Evolutionary conservation across 2,329 filamentous ascomycete species (phyloP).

Genomic region (Colletotrichum euphorbiae): DNA sequence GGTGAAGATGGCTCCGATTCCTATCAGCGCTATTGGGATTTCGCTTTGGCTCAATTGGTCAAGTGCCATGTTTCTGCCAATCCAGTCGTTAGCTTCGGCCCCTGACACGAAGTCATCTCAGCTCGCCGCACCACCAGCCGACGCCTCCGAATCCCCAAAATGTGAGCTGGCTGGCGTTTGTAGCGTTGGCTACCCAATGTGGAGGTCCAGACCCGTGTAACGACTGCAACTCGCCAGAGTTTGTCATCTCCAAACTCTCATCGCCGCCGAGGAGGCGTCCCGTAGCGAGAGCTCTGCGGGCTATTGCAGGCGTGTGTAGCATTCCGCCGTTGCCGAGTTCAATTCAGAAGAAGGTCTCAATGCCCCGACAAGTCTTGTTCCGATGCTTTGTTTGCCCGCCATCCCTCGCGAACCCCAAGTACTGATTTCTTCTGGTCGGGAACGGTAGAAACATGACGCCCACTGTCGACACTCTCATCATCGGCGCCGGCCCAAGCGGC

Average conservation of each 20-base stretch:
- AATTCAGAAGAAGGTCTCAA: neutral
- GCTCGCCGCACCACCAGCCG: neutral
- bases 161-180: neutral
- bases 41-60: too few species aligned
- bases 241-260: slow-evolving; percentile 3
- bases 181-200: slow-evolving; percentile 19
- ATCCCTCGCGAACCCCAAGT: neutral
- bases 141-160: neutral
- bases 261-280: neutral
- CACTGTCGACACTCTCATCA: slow-evolving; percentile 42
- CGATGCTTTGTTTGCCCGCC: neutral
- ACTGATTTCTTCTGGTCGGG: rapidly evolving
- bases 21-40: too few species aligned
- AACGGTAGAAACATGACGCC: slow-evolving; percentile 25
- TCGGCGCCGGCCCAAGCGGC: slow-evolving; percentile 50
- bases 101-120: slow-evolving; percentile 7
- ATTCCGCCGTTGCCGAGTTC: slow-evolving; percentile 8
- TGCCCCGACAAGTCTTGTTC: neutral
- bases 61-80: neutral
- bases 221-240: slow-evolving; percentile 37
- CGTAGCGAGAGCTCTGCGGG: neutral
- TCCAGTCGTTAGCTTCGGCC: neutral
- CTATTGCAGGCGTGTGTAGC: neutral
- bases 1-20: too few species aligned
- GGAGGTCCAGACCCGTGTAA: slow-evolving; percentile 26